phyloP scores from a whole-genome alignment of 768 basidiomycete species.

The Leucosporidium scottii region DNA sequence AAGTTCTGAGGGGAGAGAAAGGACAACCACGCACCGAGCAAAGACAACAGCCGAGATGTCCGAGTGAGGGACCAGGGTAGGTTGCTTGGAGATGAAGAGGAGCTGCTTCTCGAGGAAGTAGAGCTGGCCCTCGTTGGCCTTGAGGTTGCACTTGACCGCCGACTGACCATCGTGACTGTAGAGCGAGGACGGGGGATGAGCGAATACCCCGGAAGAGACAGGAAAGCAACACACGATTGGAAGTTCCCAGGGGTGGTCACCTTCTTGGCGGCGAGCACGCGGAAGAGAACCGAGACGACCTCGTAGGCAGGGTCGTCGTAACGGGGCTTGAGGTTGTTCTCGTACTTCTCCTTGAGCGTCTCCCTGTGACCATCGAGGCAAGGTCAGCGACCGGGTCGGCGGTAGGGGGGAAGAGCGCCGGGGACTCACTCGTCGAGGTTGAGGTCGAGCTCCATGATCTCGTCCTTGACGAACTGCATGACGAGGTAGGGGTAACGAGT shows the following conservation, averaged over 20 bases:
- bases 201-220: neutral
- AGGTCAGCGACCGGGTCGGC: neutral
- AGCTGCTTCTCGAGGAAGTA: slow-evolving; percentile 97
- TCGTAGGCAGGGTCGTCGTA: slow-evolving; percentile 95
- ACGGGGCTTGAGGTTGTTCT: slow-evolving; percentile 76
- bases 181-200: neutral
- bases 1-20: neutral
- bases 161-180: slow-evolving; percentile 79
- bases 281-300: slow-evolving; percentile 89
- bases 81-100: slow-evolving; percentile 95
- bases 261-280: slow-evolving; percentile 80
- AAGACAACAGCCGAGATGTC: slow-evolving; percentile 87
- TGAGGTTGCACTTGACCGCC: slow-evolving; percentile 95
- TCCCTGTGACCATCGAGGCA: slow-evolving; percentile 33
- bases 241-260: slow-evolving; percentile 80
- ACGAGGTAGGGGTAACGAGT: slow-evolving; percentile 96
- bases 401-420: slow-evolving; percentile 19
- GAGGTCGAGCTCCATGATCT: slow-evolving; percentile 90
- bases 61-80: slow-evolving; percentile 76
- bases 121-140: slow-evolving; percentile 91
- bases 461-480: slow-evolving; percentile 95
- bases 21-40: slow-evolving; percentile 55
- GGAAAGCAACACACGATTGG: slow-evolving; percentile 56
- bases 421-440: slow-evolving; percentile 79
- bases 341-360: slow-evolving; percentile 47